phyloP scores from a whole-genome alignment of 441 rosid species.

The Flueggea neowawraea region DNA sequence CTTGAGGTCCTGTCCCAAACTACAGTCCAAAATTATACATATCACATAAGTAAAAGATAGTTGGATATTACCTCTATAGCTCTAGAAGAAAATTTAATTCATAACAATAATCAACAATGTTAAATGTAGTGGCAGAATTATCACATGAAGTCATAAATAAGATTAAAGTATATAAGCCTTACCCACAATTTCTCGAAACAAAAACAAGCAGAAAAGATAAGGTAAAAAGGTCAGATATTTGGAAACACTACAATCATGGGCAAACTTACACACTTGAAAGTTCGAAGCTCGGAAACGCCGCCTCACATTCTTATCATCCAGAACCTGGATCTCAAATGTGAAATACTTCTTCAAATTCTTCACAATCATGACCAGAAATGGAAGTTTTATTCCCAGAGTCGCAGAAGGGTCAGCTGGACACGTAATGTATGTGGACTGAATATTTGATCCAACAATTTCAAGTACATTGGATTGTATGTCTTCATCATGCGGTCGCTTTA shows the following conservation, averaged over 20 bases:
- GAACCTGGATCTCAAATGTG: constrained; percentile 91
- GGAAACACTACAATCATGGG: constrained; percentile 21
- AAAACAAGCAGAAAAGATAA: too few relatives aligned
- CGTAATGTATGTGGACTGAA: constrained; percentile 88
- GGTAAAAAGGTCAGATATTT: constrained; percentile 6
- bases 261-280: constrained; percentile 87
- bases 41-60: too few relatives aligned
- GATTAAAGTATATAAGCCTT: not conserved
- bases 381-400: constrained; percentile 94
- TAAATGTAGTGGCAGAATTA: too few relatives aligned
- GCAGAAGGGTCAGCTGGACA: constrained; percentile 90
- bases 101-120: too few relatives aligned
- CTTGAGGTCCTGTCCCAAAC: too few relatives aligned
- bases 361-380: constrained; percentile 87
- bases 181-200: too few relatives aligned
- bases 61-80: too few relatives aligned
- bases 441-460: constrained; percentile 80
- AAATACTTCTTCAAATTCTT: constrained; percentile 90
- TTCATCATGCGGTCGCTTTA: constrained; percentile 91
- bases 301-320: constrained; percentile 96
- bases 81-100: too few relatives aligned
- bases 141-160: not conserved
- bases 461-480: constrained; percentile 94
- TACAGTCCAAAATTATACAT: too few relatives aligned
- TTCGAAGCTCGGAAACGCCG: constrained; percentile 97